Percentiles rank a stretch among this genome's conserved stretches.
Conservation (phyloP, 2,329 filamentous ascomycete species). For the Scedosporium minutisporum region DNA sequence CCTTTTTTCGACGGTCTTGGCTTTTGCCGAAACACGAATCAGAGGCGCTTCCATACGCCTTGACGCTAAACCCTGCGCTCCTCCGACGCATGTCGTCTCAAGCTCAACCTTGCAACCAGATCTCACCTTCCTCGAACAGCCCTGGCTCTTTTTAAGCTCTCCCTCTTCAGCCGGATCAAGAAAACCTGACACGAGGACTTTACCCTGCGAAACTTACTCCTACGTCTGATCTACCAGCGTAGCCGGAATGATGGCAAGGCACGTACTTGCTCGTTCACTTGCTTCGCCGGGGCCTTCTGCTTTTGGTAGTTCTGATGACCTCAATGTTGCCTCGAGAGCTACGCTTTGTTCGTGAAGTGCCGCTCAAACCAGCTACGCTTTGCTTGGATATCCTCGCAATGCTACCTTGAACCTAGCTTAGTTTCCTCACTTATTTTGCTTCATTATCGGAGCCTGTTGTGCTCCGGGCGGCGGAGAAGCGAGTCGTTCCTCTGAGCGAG, state of each 20-base stretch:
- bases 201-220: constrained; percentile 1
- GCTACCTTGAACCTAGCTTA: neutral
- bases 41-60: neutral
- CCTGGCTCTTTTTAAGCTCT: neutral
- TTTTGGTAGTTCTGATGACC: neutral
- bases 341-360: neutral
- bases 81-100: constrained; percentile 1
- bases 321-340: neutral
- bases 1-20: neutral
- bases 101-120: neutral
- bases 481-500: neutral
- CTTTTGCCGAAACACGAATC: neutral
- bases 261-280: neutral
- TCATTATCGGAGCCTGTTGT: neutral
- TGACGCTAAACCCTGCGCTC: neutral
- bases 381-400: neutral
- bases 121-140: neutral
- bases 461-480: neutral
- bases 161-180: neutral
- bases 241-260: neutral
- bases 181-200: neutral
- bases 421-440: neutral
- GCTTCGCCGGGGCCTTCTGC: neutral
- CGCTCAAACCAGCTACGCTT: neutral
- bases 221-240: constrained; percentile 4